Evolutionary conservation across 257 asterid species (phyloP).

Genomic region (Ocimum tenuiflorum): DNA sequence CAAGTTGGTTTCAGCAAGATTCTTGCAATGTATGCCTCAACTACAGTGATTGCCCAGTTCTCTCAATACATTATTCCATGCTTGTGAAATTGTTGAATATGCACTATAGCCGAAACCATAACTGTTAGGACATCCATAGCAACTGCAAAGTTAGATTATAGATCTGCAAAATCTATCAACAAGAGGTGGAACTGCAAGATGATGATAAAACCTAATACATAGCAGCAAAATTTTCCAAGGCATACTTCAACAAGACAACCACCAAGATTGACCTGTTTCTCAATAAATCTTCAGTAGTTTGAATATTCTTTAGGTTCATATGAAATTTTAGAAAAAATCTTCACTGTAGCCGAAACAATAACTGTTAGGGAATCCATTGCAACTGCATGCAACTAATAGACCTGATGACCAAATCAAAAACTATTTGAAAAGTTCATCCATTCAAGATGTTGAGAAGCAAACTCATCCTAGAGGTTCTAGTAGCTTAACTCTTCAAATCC

Average conservation of each 20-base stretch:
- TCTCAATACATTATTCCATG: not conserved
- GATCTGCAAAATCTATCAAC: too few relatives aligned
- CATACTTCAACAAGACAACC: too few relatives aligned
- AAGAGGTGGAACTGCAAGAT: too few relatives aligned
- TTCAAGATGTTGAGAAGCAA: not conserved
- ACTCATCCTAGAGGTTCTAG: not conserved
- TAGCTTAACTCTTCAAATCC: not conserved
- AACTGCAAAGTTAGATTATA: too few relatives aligned
- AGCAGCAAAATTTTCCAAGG: too few relatives aligned
- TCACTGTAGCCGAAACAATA: not conserved
- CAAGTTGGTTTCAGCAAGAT: not conserved
- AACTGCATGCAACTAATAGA: not conserved
- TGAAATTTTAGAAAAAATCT: too few relatives aligned
- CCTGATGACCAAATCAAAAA: not conserved
- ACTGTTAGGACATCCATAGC: not conserved
- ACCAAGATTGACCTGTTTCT: too few relatives aligned
- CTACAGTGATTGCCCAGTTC: not conserved
- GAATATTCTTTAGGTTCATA: too few relatives aligned
- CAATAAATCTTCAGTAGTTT: too few relatives aligned
- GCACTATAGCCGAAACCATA: not conserved
- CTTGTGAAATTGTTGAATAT: not conserved
- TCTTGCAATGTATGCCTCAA: not conserved
- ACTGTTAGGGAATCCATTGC: not conserved
- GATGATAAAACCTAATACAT: too few relatives aligned
- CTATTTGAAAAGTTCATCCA: not conserved